Percentiles rank a stretch among this genome's conserved stretches.
phyloP scores from a whole-genome alignment of 352 stramenopile genomes.

The Pythium scleroteichum region DNA sequence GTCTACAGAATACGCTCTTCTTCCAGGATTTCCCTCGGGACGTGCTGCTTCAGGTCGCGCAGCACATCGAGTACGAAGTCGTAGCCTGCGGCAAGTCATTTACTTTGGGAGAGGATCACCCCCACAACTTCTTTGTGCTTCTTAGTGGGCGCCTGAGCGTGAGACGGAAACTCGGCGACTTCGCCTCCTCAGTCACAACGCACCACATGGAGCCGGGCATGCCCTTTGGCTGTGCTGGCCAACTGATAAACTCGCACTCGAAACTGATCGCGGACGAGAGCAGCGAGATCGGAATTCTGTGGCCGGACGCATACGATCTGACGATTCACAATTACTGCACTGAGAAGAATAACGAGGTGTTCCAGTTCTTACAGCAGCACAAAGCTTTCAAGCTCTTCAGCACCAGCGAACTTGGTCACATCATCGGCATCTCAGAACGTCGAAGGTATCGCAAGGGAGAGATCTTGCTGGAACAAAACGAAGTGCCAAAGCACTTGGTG shows the following conservation, averaged over 20 bases:
- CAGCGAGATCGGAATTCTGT: slow-evolving; percentile 67
- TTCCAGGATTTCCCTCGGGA: slow-evolving; percentile 65
- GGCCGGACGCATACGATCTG: slow-evolving; percentile 51
- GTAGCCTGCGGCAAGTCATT: slow-evolving; percentile 65
- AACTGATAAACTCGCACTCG: slow-evolving; percentile 44
- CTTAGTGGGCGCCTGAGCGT: slow-evolving; percentile 59
- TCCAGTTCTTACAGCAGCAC: slow-evolving; percentile 66
- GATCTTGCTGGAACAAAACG: slow-evolving; percentile 61
- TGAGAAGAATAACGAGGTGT: slow-evolving; percentile 63
- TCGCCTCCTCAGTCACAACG: slow-evolving; percentile 61
- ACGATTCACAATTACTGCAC: slow-evolving; percentile 62
- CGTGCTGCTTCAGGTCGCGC: slow-evolving; percentile 43
- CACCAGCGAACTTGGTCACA: slow-evolving; percentile 62
- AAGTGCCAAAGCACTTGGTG: slow-evolving; percentile 47
- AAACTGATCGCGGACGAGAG: slow-evolving; percentile 67
- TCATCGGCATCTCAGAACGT: slow-evolving; percentile 75
- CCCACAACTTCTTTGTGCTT: slow-evolving; percentile 69
- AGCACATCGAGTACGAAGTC: slow-evolving; percentile 68
- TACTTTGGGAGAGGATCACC: slow-evolving; percentile 51
- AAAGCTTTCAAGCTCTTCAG: slow-evolving; percentile 62
- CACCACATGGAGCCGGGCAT: slow-evolving; percentile 58
- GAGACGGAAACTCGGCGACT: slow-evolving; percentile 57
- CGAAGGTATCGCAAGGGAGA: slow-evolving; percentile 69
- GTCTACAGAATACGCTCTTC: slow-evolving; percentile 58
- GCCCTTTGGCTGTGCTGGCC: slow-evolving; percentile 62